Evolutionary conservation across 2,329 filamentous ascomycete genomes (phyloP).

Genomic region (Nakataea oryzae): DNA sequence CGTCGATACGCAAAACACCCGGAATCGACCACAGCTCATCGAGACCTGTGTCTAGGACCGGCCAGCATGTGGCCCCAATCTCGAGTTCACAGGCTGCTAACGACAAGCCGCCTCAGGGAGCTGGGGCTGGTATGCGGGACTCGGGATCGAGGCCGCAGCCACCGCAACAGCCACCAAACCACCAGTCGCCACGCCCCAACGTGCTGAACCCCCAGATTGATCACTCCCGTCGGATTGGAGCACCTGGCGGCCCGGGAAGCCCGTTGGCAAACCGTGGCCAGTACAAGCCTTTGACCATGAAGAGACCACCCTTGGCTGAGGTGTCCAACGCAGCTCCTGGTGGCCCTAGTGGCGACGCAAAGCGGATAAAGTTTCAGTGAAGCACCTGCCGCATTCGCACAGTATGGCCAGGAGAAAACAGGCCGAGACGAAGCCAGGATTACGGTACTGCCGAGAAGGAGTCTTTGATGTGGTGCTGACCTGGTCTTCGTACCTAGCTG

Average conservation of each 20-base stretch:
- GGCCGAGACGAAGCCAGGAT: neutral
- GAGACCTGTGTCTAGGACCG: conserved; percentile 54
- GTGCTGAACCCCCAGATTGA: conserved; percentile 44
- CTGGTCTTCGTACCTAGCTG: neutral
- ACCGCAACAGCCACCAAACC: neutral
- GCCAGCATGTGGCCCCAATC: conserved; percentile 37
- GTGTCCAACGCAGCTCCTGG: conserved; percentile 31
- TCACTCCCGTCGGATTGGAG: conserved; percentile 46
- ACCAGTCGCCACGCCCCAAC: conserved; percentile 20
- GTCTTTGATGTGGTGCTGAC: neutral
- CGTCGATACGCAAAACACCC: conserved; percentile 80
- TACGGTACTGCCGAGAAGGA: neutral
- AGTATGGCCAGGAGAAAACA: neutral
- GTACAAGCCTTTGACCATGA: conserved; percentile 50
- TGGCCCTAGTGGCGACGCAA: conserved; percentile 29
- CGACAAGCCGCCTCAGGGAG: neutral
- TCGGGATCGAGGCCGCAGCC: neutral
- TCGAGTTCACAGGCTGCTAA: conserved; percentile 14
- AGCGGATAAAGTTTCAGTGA: conserved; percentile 36
- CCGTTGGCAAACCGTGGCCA: conserved; percentile 47
- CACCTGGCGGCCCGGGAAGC: conserved; percentile 41
- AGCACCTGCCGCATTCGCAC: neutral
- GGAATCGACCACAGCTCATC: conserved; percentile 76
- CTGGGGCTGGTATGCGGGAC: conserved; percentile 1
- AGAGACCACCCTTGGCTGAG: conserved; percentile 40